A percentile compares a stretch with the other conserved stretches of the same genome.
These are phyloP conservation scores for Amanita rubescens DNA, from an alignment of 768 basidiomycete genomes.

Conservation along the genomic window DNA sequence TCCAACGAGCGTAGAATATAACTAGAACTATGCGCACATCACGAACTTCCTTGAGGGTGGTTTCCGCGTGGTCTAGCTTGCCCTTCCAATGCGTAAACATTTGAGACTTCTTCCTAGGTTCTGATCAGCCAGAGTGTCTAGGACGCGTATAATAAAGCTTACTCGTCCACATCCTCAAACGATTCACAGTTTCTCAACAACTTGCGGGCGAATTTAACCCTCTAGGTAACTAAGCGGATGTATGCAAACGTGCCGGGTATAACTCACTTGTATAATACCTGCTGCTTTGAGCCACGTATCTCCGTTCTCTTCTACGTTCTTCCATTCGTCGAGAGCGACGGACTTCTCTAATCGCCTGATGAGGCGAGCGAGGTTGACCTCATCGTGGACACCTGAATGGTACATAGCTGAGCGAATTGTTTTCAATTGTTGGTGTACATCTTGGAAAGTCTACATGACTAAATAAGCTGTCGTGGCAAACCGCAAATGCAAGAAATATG, in stretches of 20 bases:
- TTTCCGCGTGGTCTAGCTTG: constrained; percentile 51
- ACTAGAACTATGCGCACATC: constrained; percentile 30
- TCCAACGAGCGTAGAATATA: not conserved
- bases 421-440: not conserved
- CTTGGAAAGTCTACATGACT: not conserved
- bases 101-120: constrained; percentile 31
- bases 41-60: constrained; percentile 41
- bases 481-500: no score
- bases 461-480: not conserved
- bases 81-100: constrained; percentile 39
- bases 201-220: constrained; percentile 48
- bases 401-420: not conserved
- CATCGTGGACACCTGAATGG: constrained; percentile 37
- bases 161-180: constrained; percentile 39
- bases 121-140: not conserved
- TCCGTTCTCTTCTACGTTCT: constrained; percentile 15
- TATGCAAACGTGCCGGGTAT: not conserved
- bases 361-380: constrained; percentile 59
- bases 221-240: constrained; percentile 16
- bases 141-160: constrained; percentile 14
- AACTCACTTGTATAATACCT: constrained; percentile 47
- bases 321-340: constrained; percentile 31
- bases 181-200: constrained; percentile 53
- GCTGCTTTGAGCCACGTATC: constrained; percentile 50
- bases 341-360: constrained; percentile 54